Conservation (phyloP, 2,329 filamentous ascomycete genomes). For the Colletotrichum salicis region DNA sequence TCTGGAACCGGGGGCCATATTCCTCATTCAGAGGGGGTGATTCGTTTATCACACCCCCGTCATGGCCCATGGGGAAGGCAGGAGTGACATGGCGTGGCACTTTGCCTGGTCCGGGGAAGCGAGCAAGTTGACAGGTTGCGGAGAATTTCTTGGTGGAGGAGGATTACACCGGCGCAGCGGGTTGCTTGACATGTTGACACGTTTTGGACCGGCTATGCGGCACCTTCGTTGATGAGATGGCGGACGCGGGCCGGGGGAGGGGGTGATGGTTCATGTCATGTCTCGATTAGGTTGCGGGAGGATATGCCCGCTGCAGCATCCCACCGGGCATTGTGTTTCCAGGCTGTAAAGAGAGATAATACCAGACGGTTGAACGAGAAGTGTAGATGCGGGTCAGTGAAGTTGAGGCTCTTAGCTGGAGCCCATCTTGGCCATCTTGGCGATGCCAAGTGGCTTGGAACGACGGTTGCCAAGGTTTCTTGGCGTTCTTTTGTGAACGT, state of each 20-base stretch:
- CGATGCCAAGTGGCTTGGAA: conserved; percentile 21
- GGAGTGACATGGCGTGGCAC: not conserved
- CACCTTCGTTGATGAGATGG: not conserved
- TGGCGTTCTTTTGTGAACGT: conserved; percentile 22
- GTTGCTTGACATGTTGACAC: not conserved
- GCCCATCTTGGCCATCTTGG: conserved; percentile 10
- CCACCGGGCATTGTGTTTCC: not conserved
- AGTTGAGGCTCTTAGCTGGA: conserved; percentile 32
- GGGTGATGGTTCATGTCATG: not conserved
- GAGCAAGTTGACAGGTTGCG: not conserved
- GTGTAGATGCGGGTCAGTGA: conserved; percentile 4
- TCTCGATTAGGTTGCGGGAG: conserved; percentile 15
- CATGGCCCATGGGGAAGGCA: not conserved
- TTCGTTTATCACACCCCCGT: not conserved
- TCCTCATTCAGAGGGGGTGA: not conserved
- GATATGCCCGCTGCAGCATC: not conserved
- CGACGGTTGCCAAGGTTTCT: conserved; percentile 19
- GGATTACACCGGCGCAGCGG: not conserved
- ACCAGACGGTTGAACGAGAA: too few species aligned
- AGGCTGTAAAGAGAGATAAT: not conserved
- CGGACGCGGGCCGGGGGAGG: not conserved
- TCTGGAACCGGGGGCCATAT: not conserved
- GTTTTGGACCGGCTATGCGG: conserved; percentile 4
- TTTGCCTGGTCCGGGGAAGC: not conserved
- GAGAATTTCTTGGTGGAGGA: not conserved